Percentiles rank a stretch among this genome's conserved stretches.
phyloP scores from a whole-genome alignment of 352 stramenopile species.

The Blastocystis sp. region DNA sequence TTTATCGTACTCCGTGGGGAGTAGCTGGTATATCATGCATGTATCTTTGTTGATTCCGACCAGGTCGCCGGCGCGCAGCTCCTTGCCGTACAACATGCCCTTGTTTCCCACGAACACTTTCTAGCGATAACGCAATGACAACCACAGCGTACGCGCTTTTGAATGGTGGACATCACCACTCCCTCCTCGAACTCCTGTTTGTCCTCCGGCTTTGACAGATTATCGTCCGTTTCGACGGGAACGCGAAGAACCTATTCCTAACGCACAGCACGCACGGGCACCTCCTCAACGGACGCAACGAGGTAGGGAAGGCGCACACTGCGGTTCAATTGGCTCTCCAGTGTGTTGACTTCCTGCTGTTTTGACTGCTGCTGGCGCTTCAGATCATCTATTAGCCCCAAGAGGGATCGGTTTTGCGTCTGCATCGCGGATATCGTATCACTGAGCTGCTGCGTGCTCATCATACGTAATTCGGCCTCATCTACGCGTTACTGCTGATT shows the following conservation, averaged over 20 bases:
- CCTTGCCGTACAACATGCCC: conserved; percentile 86
- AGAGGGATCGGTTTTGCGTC: conserved; percentile 56
- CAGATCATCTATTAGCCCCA: conserved; percentile 38
- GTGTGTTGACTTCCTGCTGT: conserved; percentile 10
- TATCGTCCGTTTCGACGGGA: conserved; percentile 61
- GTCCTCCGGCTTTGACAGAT: conserved; percentile 27
- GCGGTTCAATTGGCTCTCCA: conserved; percentile 52
- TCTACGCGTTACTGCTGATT: conserved; percentile 4
- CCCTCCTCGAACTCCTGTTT: conserved; percentile 68
- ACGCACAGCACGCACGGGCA: neutral
- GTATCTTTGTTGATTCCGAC: conserved; percentile 98
- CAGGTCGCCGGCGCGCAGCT: conserved; percentile 91
- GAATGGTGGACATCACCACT: conserved; percentile 65
- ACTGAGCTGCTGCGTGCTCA: conserved; percentile 59
- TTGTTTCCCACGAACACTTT: conserved; percentile 79
- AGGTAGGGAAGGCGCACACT: conserved; percentile 68
- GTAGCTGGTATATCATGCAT: conserved; percentile 96
- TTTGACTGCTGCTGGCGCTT: conserved; percentile 19
- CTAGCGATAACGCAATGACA: neutral
- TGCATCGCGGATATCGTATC: conserved; percentile 53
- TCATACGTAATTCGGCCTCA: conserved; percentile 60
- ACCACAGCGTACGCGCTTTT: conserved; percentile 30
- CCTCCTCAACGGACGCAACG: conserved; percentile 51
- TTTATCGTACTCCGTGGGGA: conserved; percentile 95
- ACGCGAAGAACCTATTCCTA: conserved; percentile 47